A percentile compares a stretch with the other conserved stretches of the same genome.
These are phyloP conservation scores for Candida pseudoglaebosa DNA, from an alignment of 805 yeast species.

Conservation along the genomic window DNA sequence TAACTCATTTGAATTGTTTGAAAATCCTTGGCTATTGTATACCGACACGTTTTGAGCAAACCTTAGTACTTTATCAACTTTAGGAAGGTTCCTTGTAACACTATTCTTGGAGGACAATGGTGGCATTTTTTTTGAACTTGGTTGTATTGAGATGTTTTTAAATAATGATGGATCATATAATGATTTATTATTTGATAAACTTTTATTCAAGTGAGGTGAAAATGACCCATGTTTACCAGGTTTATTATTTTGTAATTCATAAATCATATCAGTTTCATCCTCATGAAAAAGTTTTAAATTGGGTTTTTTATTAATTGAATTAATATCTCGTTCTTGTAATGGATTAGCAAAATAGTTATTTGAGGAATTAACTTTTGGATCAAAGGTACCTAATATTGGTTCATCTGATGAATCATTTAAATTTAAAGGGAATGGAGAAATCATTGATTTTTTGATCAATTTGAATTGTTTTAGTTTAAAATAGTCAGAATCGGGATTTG, in stretches of 20 bases:
- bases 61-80: not conserved
- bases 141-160: not conserved
- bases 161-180: not conserved
- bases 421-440: constrained; percentile 4
- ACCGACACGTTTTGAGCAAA: not conserved
- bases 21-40: not conserved
- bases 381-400: not conserved
- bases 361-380: not conserved
- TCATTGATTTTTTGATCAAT: constrained; percentile 2
- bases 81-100: not conserved
- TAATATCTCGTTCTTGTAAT: too few relatives aligned
- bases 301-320: too few relatives aligned
- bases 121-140: not conserved
- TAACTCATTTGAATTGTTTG: not conserved
- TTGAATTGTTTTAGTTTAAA: constrained; percentile 4
- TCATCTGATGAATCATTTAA: not conserved
- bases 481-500: not conserved
- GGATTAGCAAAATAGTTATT: not conserved
- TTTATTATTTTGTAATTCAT: too few relatives aligned
- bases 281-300: too few relatives aligned
- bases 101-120: not conserved
- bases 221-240: too few relatives aligned
- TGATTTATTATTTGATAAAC: not conserved
- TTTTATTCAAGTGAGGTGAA: not conserved
- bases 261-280: too few relatives aligned